Percentiles rank a stretch among this genome's conserved stretches.
These are phyloP conservation scores for Salvia miltiorrhiza DNA, from an alignment of 257 asterid species.

Conservation along the genomic window DNA sequence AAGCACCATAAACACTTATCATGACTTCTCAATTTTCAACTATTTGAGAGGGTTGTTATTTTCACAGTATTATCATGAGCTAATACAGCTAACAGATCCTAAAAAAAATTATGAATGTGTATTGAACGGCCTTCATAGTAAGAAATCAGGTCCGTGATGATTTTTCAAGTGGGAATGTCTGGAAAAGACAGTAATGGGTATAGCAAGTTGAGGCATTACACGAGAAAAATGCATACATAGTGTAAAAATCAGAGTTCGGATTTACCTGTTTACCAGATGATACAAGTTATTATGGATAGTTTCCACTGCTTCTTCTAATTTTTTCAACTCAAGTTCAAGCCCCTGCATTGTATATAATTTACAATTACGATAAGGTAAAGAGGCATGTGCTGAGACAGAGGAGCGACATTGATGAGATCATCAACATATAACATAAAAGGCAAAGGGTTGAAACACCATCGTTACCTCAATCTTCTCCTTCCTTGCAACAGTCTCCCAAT, in stretches of 20 bases:
- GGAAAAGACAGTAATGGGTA: not conserved
- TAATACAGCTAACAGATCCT: not conserved
- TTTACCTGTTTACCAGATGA: constrained; percentile 47
- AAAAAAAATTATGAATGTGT: not conserved
- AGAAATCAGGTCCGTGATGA: not conserved
- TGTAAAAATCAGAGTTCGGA: not conserved
- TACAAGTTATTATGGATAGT: constrained; percentile 51
- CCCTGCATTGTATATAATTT: constrained; percentile 43
- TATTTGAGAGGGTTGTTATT: too few relatives aligned
- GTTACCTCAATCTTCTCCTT: constrained; percentile 81
- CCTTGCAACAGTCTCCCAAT: constrained; percentile 83
- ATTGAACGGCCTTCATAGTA: not conserved
- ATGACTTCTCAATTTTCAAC: not conserved
- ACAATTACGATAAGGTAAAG: not conserved
- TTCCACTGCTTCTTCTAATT: constrained; percentile 65
- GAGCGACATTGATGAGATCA: not conserved
- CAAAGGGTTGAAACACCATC: not conserved
- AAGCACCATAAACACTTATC: not conserved
- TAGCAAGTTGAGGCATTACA: not conserved
- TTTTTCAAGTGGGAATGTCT: not conserved
- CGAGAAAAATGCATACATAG: not conserved
- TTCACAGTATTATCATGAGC: not conserved
- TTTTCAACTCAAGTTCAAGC: constrained; percentile 70
- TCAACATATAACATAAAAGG: not conserved
- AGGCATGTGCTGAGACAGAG: not conserved